These are phyloP conservation scores for Ceratocystis destructans DNA, from an alignment of 2,329 filamentous ascomycete genomes.

Conservation along the genomic window DNA sequence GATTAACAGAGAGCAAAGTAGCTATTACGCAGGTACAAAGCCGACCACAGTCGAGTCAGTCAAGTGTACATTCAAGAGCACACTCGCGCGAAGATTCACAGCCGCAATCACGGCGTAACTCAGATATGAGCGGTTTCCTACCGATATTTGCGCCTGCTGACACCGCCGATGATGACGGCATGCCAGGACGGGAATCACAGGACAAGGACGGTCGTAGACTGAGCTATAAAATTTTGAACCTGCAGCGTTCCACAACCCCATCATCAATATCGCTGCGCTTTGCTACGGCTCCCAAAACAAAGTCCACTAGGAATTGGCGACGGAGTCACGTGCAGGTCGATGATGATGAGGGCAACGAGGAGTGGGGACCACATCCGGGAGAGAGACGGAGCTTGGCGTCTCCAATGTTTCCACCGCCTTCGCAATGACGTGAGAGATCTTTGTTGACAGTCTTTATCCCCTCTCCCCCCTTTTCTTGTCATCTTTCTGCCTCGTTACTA, in stretches of 20 bases:
- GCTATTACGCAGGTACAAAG: slow-evolving; percentile 3
- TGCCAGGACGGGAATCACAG: neutral
- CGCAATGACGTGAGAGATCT: neutral
- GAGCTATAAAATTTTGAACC: slow-evolving; percentile 17
- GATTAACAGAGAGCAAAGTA: slow-evolving; percentile 1
- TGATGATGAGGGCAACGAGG: slow-evolving; percentile 10
- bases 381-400: slow-evolving; percentile 10
- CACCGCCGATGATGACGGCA: slow-evolving; percentile 7
- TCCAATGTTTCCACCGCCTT: slow-evolving; percentile 9
- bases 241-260: slow-evolving; percentile 16
- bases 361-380: slow-evolving; percentile 15
- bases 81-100: neutral
- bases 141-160: slow-evolving; percentile 17
- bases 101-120: neutral
- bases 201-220: slow-evolving; percentile 14
- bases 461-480: neutral
- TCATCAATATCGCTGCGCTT: slow-evolving; percentile 17
- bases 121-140: slow-evolving; percentile 11
- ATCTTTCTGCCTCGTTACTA: neutral
- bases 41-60: neutral
- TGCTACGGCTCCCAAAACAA: slow-evolving; percentile 14
- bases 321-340: neutral
- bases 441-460: neutral
- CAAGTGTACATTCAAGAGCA: neutral
- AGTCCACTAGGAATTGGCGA: slow-evolving; percentile 1